Evolutionary conservation across 768 basidiomycete species (phyloP).

Genomic region (Austroboletus eburneus): DNA sequence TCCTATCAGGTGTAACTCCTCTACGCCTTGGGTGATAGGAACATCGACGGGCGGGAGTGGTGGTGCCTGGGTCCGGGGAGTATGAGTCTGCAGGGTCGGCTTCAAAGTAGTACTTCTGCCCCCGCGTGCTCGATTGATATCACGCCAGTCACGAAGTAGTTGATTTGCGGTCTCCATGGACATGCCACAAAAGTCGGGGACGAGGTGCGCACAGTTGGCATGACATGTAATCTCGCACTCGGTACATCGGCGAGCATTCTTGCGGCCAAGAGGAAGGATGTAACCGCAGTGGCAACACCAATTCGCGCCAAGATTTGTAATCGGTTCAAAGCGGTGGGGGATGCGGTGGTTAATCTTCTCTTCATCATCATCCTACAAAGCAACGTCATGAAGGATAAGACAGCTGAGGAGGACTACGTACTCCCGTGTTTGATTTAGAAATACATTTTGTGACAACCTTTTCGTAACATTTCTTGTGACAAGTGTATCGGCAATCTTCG

Average conservation of each 20-base stretch:
- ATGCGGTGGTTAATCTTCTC: slow-evolving; percentile 99
- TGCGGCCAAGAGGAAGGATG: slow-evolving; percentile 93
- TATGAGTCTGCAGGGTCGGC: slow-evolving; percentile 32
- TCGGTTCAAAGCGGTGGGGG: slow-evolving; percentile 94
- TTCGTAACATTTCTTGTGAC: slow-evolving; percentile 98
- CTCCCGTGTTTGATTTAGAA: slow-evolving; percentile 92
- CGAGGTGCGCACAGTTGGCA: slow-evolving; percentile 94
- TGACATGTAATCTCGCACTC: slow-evolving; percentile 98
- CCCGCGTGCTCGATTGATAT: slow-evolving; percentile 75
- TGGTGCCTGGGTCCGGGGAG: slow-evolving; percentile 29
- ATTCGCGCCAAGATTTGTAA: slow-evolving; percentile 95
- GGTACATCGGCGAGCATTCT: slow-evolving; percentile 92
- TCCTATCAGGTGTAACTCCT: slow-evolving; percentile 42
- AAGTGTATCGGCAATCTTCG: slow-evolving; percentile 98
- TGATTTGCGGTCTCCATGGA: slow-evolving; percentile 99
- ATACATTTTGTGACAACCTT: slow-evolving; percentile 99
- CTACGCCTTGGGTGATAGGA: slow-evolving; percentile 36
- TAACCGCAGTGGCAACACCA: slow-evolving; percentile 99
- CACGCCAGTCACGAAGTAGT: slow-evolving; percentile 83
- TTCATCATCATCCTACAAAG: slow-evolving; percentile 81
- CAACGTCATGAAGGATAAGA: not conserved
- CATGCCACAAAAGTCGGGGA: slow-evolving; percentile 99
- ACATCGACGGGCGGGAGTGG: slow-evolving; percentile 32
- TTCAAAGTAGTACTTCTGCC: slow-evolving; percentile 39
- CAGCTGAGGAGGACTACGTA: slow-evolving; percentile 38